Evolutionary conservation across 371 early-diverging fungal genomes (phyloP).

Genomic region (Batrachochytrium dendrobatidis): DNA sequence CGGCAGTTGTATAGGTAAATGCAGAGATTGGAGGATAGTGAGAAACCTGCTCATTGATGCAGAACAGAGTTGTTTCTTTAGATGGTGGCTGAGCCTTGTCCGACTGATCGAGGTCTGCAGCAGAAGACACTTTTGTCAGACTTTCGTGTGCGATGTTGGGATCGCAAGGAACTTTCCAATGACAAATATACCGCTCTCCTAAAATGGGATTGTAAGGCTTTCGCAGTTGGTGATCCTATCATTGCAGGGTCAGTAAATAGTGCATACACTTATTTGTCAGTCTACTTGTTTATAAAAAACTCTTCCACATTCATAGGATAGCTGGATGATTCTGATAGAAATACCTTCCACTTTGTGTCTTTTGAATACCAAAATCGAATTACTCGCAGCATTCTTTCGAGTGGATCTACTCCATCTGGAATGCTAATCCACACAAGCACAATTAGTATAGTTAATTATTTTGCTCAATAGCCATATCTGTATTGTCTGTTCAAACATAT

Average conservation of each 20-base stretch:
- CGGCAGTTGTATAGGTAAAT: slow-evolving; percentile 74
- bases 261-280: not conserved
- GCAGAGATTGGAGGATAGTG: slow-evolving; percentile 94
- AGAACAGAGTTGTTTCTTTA: slow-evolving; percentile 44
- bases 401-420: slow-evolving; percentile 47
- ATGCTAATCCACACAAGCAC: slow-evolving; percentile 30
- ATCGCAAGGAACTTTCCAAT: slow-evolving; percentile 45
- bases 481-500: not conserved
- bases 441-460: not conserved
- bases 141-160: no score
- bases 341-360: slow-evolving; percentile 52
- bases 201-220: slow-evolving; percentile 95
- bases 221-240: slow-evolving; percentile 62
- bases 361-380: slow-evolving; percentile 64
- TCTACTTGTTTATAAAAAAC: no score
- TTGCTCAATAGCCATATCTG: not conserved
- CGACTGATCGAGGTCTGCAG: not conserved
- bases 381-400: slow-evolving; percentile 58
- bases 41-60: slow-evolving; percentile 86
- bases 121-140: no score
- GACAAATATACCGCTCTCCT: slow-evolving; percentile 83
- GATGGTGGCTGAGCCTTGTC: not conserved
- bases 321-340: no score
- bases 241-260: not conserved
- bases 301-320: no score